A percentile compares a stretch with the other conserved stretches of the same genome.
These are phyloP conservation scores for Rozella allomycis DNA, from an alignment of 371 early-diverging fungal species.

Conservation along the genomic window DNA sequence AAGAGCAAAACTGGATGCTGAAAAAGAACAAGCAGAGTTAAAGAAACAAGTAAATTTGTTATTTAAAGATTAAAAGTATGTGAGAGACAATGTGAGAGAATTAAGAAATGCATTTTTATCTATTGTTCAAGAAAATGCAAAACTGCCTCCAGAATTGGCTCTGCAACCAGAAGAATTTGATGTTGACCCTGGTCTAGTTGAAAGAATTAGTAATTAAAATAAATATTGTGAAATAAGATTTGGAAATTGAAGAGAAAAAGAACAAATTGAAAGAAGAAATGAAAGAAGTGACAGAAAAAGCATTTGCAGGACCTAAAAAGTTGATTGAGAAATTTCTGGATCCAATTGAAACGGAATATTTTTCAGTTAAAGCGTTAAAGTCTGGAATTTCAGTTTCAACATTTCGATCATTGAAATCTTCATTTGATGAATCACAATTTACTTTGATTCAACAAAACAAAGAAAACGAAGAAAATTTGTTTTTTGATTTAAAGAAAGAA, in stretches of 20 bases:
- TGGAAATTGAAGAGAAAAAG: constrained; percentile 11
- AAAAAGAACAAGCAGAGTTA: constrained; percentile 17
- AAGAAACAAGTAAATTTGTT: constrained; percentile 14
- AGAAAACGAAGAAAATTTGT: constrained; percentile 10
- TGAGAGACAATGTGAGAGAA: constrained; percentile 14
- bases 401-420: neutral
- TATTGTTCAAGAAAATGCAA: constrained; percentile 14
- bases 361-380: constrained; percentile 13
- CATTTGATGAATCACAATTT: constrained; percentile 2
- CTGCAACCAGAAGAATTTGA: constrained; percentile 6
- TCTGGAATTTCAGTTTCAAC: neutral
- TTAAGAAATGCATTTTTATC: constrained; percentile 18
- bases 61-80: neutral
- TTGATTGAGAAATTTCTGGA: constrained; percentile 20
- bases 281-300: constrained; percentile 24
- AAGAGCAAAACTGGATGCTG: constrained; percentile 21
- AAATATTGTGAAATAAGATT: constrained; percentile 1
- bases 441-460: constrained; percentile 19
- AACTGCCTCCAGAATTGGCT: constrained; percentile 3
- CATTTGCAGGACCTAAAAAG: constrained; percentile 18
- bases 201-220: constrained; percentile 9
- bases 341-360: constrained; percentile 13
- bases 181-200: constrained; percentile 18
- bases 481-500: constrained; percentile 1
- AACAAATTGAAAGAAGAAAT: constrained; percentile 16